phyloP scores from a whole-genome alignment of 164 flowering plant genomes.

The Taxillus chinensis region DNA sequence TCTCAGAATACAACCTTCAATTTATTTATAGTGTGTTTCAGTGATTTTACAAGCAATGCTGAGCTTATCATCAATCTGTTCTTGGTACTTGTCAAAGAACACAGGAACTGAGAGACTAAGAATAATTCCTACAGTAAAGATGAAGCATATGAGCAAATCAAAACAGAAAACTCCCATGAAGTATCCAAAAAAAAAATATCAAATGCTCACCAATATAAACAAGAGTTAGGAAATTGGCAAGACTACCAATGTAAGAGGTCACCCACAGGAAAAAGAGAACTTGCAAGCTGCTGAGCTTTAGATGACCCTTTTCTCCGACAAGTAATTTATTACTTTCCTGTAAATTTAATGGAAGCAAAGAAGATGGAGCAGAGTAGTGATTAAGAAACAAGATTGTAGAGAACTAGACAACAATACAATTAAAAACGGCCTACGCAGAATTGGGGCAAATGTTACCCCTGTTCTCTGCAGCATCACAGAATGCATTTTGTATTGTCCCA shows the following conservation, averaged over 20 bases:
- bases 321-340: slow-evolving; percentile 65
- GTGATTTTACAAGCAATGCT: slow-evolving; percentile 18
- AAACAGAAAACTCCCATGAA: not conserved
- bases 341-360: not conserved
- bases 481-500: no score
- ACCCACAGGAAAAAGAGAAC: slow-evolving; percentile 51
- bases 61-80: slow-evolving; percentile 56
- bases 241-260: slow-evolving; percentile 57
- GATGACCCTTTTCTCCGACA: slow-evolving; percentile 64
- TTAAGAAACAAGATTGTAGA: no score
- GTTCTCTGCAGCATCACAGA: no score
- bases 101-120: slow-evolving; percentile 59
- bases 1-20: slow-evolving; percentile 45
- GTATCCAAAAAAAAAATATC: not conserved
- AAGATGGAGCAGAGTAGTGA: no score
- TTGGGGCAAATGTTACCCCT: no score
- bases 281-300: slow-evolving; percentile 40
- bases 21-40: slow-evolving; percentile 34
- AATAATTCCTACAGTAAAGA: slow-evolving; percentile 43
- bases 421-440: no score
- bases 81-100: slow-evolving; percentile 65
- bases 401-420: no score
- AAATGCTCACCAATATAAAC: slow-evolving; percentile 59
- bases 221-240: slow-evolving; percentile 68
- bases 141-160: not conserved